Evolutionary conservation across 495 filamentous ascomycete species (phyloP).

Genomic region (Penicillium cataractarum): DNA sequence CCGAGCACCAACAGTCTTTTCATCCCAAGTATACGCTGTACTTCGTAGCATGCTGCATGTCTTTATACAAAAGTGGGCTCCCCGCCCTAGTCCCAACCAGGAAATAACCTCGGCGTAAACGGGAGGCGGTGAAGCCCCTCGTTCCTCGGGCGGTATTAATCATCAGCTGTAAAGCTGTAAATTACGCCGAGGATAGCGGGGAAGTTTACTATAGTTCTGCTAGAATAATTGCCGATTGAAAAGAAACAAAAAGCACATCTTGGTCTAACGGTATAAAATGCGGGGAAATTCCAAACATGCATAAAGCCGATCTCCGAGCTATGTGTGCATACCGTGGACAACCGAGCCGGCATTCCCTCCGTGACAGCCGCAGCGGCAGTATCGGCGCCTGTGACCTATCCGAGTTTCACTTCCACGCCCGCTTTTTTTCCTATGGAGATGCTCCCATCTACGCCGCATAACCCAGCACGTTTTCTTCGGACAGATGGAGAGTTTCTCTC

Average conservation of each 20-base stretch:
- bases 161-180: constrained; percentile 1
- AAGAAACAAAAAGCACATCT: no score
- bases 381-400: constrained; percentile 12
- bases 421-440: constrained; percentile 25
- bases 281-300: background rate
- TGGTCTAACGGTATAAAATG: background rate
- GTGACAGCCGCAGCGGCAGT: constrained; percentile 14
- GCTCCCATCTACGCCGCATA: constrained; percentile 48
- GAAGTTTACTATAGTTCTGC: background rate
- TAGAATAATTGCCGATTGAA: no score
- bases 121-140: constrained; percentile 20
- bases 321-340: background rate
- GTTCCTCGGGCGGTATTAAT: background rate
- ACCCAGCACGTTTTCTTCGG: constrained; percentile 38
- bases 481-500: constrained; percentile 27
- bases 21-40: constrained; percentile 3
- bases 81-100: constrained; percentile 25
- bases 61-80: constrained; percentile 3
- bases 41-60: background rate
- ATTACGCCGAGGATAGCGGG: constrained; percentile 6
- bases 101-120: constrained; percentile 23
- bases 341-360: constrained; percentile 6
- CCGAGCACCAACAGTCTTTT: background rate
- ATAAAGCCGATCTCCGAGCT: constrained; percentile 1
- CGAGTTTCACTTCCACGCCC: constrained; percentile 13